Evolutionary conservation across 139 green algal genomes (phyloP).

Genomic region (Chlorokybus atmophyticus): DNA sequence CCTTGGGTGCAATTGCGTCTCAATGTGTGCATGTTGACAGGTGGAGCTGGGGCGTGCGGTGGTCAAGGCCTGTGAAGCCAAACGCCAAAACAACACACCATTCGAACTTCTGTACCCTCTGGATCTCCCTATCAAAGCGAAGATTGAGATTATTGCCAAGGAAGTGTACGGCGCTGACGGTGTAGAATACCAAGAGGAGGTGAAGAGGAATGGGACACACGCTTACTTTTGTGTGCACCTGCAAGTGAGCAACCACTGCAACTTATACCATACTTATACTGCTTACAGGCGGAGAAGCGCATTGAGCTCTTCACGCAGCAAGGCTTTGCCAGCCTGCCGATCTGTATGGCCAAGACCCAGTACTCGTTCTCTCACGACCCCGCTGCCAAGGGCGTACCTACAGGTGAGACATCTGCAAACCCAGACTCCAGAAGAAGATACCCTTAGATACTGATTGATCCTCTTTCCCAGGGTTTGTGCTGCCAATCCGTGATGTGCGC

Average conservation of each 20-base stretch:
- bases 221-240: not conserved
- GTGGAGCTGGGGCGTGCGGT: conserved; percentile 73
- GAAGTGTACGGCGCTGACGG: conserved; percentile 69
- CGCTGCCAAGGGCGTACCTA: conserved; percentile 46
- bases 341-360: conserved; percentile 99
- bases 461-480: conserved; percentile 52
- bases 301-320: conserved; percentile 64
- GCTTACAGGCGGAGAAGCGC: conserved; percentile 28
- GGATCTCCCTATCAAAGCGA: conserved; percentile 71
- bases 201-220: too few relatives aligned
- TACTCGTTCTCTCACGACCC: conserved; percentile 84
- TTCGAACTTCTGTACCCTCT: conserved; percentile 84
- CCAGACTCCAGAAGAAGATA: too few relatives aligned
- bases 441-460: too few relatives aligned
- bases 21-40: not conserved
- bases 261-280: too few relatives aligned
- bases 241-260: too few relatives aligned
- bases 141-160: conserved; percentile 82
- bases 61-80: conserved; percentile 45
- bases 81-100: conserved; percentile 7
- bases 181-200: conserved; percentile 70
- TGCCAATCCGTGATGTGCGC: conserved; percentile 79
- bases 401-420: conserved; percentile 1
- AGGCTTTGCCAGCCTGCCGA: conserved; percentile 79
- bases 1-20: too few relatives aligned